Evolutionary conservation across 2,329 filamentous ascomycete genomes (phyloP).

Genomic region (Aaosphaeria pasadenensis): DNA sequence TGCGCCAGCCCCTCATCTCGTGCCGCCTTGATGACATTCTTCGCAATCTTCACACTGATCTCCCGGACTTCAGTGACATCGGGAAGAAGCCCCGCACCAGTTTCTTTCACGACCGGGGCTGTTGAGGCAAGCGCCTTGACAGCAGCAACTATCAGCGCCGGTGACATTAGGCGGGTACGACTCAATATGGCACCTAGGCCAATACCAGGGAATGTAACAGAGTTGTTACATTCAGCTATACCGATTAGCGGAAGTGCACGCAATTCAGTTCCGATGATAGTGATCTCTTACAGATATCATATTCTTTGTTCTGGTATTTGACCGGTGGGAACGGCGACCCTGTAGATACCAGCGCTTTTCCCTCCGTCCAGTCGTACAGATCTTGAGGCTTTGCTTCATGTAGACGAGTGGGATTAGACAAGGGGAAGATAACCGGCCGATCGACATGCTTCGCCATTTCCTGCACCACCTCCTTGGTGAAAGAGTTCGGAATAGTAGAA

Average conservation of each 20-base stretch:
- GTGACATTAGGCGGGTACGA: constrained; percentile 64
- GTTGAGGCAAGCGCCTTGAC: constrained; percentile 68
- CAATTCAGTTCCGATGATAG: background rate
- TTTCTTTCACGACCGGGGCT: constrained; percentile 67
- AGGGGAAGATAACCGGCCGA: constrained; percentile 80
- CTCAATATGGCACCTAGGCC: constrained; percentile 75
- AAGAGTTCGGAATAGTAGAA: constrained; percentile 72
- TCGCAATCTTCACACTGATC: constrained; percentile 75
- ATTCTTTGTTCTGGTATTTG: constrained; percentile 53
- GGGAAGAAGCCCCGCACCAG: constrained; percentile 64
- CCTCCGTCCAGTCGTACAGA: constrained; percentile 73
- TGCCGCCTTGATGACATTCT: constrained; percentile 69
- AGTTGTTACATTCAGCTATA: constrained; percentile 83
- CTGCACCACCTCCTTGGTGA: constrained; percentile 69
- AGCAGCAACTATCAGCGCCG: constrained; percentile 79
- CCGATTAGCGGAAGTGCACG: constrained; percentile 4
- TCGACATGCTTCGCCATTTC: constrained; percentile 74
- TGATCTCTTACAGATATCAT: constrained; percentile 52
- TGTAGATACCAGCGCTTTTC: constrained; percentile 75
- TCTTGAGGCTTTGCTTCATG: constrained; percentile 80
- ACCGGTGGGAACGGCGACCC: constrained; percentile 80
- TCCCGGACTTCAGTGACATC: constrained; percentile 71
- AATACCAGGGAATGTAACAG: constrained; percentile 80
- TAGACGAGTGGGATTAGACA: constrained; percentile 80
- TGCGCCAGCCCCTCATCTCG: constrained; percentile 66